Evolutionary conservation across 2,329 filamentous ascomycete genomes (phyloP).

Genomic region (Fusarium begoniae): DNA sequence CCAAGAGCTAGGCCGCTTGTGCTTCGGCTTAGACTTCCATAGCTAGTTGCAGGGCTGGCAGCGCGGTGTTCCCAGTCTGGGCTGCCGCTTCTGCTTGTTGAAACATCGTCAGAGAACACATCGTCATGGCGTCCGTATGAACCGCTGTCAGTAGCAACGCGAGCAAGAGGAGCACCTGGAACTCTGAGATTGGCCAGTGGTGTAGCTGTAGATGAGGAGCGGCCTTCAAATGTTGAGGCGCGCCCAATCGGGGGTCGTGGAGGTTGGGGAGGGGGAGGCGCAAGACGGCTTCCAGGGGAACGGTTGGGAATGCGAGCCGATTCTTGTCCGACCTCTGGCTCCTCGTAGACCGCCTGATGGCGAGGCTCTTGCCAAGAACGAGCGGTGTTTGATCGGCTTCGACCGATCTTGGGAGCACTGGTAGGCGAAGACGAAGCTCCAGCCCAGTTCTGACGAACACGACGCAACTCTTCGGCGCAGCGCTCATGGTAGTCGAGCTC

Average conservation of each 20-base stretch:
- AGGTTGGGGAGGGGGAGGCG: slow-evolving; percentile 48
- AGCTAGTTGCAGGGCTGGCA: slow-evolving; percentile 65
- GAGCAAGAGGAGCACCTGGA: slow-evolving; percentile 52
- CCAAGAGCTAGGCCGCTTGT: slow-evolving; percentile 46
- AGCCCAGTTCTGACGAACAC: slow-evolving; percentile 59
- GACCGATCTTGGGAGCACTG: slow-evolving; percentile 34
- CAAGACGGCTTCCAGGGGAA: slow-evolving; percentile 47
- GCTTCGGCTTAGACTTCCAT: slow-evolving; percentile 62
- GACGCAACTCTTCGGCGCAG: slow-evolving; percentile 82
- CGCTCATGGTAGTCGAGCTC: slow-evolving; percentile 92
- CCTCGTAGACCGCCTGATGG: slow-evolving; percentile 47
- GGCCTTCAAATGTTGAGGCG: slow-evolving; percentile 52
- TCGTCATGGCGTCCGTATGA: slow-evolving; percentile 48
- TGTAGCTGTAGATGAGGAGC: slow-evolving; percentile 30
- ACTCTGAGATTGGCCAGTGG: slow-evolving; percentile 40
- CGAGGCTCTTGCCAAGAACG: slow-evolving; percentile 56
- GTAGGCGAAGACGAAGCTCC: slow-evolving; percentile 40
- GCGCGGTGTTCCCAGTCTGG: slow-evolving; percentile 59
- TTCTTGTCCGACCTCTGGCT: slow-evolving; percentile 42
- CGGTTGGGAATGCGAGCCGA: slow-evolving; percentile 57
- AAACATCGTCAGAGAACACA: slow-evolving; percentile 61
- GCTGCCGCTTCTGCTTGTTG: slow-evolving; percentile 61
- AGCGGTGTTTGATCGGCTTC: slow-evolving; percentile 59
- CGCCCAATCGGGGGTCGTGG: slow-evolving; percentile 50
- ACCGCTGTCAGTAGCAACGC: slow-evolving; percentile 51